Evolutionary conservation across 176 grass and related monocot genomes (phyloP), one percentile per base, ranked within the genome.

Genomic region (Oryza glaberrima): DNA sequence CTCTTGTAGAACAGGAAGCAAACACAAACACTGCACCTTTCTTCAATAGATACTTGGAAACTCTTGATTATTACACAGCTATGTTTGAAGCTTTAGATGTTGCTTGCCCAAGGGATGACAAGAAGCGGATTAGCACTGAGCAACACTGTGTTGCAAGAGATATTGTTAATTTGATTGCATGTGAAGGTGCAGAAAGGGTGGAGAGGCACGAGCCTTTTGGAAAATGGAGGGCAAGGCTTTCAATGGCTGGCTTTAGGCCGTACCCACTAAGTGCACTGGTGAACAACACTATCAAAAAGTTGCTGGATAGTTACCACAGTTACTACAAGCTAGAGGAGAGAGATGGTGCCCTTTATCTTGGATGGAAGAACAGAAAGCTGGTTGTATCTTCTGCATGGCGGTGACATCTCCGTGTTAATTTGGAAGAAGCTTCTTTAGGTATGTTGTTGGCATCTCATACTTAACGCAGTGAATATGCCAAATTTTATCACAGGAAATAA

Each of bases 121-220:
- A 74, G 83, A 79, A 77, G 67, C 77, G 93, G 73, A 95, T 95
- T 23, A 92, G 85, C 67, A 81, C 91, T 41, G 93, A 95, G 88
- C 90, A 95, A 76, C 90, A 95, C 76, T 95, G 93, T 83, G 88
- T 95, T 77, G 93, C 93, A 61, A 88, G 86, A 77, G 93, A 95
- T 81, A 95, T 95, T 63, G 93, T 95, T 41, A 95, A 95, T 84
- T 75, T 95, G 48, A 88, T 95, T 88, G 93, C 93, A 19, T 95
- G 93, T 79, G 93, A 95, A 86, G 93, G 93, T 43, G 80, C 75
- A 4, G 93, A 95, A 83, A 92, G 93, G 56, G 70, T 92, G 32
- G 90, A 92, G 49, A 90, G 88, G 75, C 89, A 91, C 3, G 89
- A 91, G 36, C 85, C 46, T 58, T 91, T 91, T 77, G 89, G 89